Evolutionary conservation across 371 early-diverging fungal species (phyloP).

Genomic region (Mucor indicus): DNA sequence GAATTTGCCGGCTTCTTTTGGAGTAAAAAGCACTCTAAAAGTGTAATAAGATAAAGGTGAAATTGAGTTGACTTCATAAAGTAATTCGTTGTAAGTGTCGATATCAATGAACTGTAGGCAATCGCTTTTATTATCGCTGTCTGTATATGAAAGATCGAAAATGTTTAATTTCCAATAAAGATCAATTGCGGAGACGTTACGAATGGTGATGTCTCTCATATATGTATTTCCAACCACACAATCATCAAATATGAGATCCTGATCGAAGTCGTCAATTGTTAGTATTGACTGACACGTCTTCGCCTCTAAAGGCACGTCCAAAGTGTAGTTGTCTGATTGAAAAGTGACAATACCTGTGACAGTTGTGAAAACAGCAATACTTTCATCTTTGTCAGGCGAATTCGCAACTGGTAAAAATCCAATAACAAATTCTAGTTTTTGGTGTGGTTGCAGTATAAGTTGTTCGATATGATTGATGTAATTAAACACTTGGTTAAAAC

Average conservation of each 20-base stretch:
- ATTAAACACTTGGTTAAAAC: conserved; percentile 82
- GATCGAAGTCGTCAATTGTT: conserved; percentile 77
- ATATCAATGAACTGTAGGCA: conserved; percentile 65
- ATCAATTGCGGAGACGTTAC: conserved; percentile 83
- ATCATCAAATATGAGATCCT: conserved; percentile 84
- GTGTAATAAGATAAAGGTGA: conserved; percentile 47
- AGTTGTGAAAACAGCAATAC: background rate
- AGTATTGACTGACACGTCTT: conserved; percentile 78
- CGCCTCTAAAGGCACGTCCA: conserved; percentile 45
- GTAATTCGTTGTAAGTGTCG: conserved; percentile 60
- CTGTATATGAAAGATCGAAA: conserved; percentile 50
- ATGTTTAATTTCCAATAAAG: conserved; percentile 77
- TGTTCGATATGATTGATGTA: conserved; percentile 73
- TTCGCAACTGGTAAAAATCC: conserved; percentile 62
- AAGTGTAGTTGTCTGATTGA: background rate
- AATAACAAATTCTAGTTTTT: conserved; percentile 57
- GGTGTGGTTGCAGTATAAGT: conserved; percentile 52
- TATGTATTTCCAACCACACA: conserved; percentile 79
- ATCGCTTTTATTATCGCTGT: conserved; percentile 27
- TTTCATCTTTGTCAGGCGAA: background rate
- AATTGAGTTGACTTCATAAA: conserved; percentile 49
- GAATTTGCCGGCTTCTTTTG: conserved; percentile 78
- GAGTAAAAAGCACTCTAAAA: conserved; percentile 64
- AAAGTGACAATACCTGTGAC: background rate
- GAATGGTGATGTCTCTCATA: conserved; percentile 78